Evolutionary conservation across 2,329 filamentous ascomycete genomes (phyloP), one percentile per base, ranked within the genome.

Genomic region (Blumeria hordei): DNA sequence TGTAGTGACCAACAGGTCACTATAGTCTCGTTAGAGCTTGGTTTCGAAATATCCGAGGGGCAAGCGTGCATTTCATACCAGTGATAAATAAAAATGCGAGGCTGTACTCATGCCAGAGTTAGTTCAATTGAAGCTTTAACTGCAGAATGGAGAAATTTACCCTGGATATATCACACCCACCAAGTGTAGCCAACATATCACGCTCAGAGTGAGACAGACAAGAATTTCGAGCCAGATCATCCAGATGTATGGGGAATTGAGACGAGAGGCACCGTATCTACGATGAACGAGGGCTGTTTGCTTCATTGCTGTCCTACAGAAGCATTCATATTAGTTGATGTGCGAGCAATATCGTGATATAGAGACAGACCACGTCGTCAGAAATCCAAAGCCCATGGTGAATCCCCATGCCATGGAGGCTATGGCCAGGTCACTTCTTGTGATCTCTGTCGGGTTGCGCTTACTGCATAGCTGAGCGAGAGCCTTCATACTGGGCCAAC

Each of bases 141-240:
- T 28, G 21, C 21, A 9, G 41, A 32, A 16, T 7, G 14, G 16
- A 14, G 8, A 12, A 3, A 54, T 50, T 18, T 58, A 67, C 59
- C 67, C 69, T 18, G 62, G 54, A 5, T 57, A 58, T 9, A 72
- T 60, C 5, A 66, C 57, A 0, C 64, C 67, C 43, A 67, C 61
- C 0, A 73, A 57, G 54, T 68, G 69, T 1, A 72, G 59, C 63
- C 67, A 73, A 3, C 64, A 68, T 1, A 70, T 57, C 9, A 71
- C 60, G 6, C 64, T 64, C 53, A 72, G 69, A 8, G 60, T 58
- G 0, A 69, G 28, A 53, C 69, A 71, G 10, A 68, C 68, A 0
- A 64, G 3, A 4, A 71, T 67, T 54, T 73, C 70, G 14, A 67
- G 63, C 71, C 72, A 74, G 7, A 73, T 62, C 70, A 72, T 62